Evolutionary conservation across 1,284 basidiomycete genomes (phyloP), one percentile per base, ranked within the genome.

Genomic region (Singerocomus inundabilis): DNA sequence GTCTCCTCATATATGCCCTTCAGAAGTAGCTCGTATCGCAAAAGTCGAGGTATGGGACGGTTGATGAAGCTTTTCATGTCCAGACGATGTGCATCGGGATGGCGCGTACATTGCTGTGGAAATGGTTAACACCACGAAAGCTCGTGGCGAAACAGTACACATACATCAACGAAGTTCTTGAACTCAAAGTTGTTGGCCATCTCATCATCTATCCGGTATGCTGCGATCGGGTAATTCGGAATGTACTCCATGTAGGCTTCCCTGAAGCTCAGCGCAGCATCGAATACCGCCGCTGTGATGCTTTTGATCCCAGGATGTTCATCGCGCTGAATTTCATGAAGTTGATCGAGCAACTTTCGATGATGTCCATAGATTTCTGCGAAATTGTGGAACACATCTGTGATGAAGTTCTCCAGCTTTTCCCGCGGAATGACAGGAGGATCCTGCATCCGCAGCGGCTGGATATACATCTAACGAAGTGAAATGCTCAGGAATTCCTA

Each of bases 181-280:
- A 99, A 98, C 5, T 77, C 73, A 0, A 78, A 74, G 63, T 98
- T 99, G 48, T 75, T 84, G 25, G 75, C 79, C 72, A 85, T 84
- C 72, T 98, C 96, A 43, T 94, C 87, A 50, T 94, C 91, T 49
- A 98, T 88, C 49, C 89, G 79, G 65, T 92, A 93, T 32, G 89
- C 90, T 5, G 95, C 94, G 48, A 97, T 91, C 1, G 96, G 95
- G 65, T 97, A 97, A 69, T 95, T 89, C 6, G 92, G 87, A 38
- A 94, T 87, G 61, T 97, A 98, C 59, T 91, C 85, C 77, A 92
- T 82, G 68, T 99, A 99, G 13, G 91, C 91, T 44, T 94, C 89
- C 11, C 89, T 81, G 80, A 96, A 98, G 65, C 95, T 92, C 50
- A 98, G 76, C 4, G 91, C 91, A 0, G 93, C 91, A 61, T 93